Percentiles rank a stretch among this genome's conserved stretches.
These are phyloP conservation scores for Botrytis medusae DNA, from an alignment of 2,329 filamentous ascomycete species.

Conservation along the genomic window DNA sequence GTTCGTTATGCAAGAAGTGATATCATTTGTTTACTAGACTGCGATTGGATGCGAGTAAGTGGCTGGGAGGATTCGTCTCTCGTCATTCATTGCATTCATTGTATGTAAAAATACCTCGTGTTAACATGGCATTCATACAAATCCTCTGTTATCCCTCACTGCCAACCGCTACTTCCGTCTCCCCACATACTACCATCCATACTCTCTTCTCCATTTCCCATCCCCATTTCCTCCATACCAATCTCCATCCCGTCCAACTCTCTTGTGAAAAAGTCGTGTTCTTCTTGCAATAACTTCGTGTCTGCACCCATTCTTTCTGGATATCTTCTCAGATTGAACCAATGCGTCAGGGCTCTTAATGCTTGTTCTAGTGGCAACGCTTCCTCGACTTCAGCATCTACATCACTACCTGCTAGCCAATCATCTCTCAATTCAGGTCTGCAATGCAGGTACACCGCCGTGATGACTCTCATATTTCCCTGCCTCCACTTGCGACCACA, in stretches of 20 bases:
- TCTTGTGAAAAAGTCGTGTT: constrained; percentile 76
- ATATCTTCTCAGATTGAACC: constrained; percentile 85
- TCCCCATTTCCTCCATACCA: constrained; percentile 33
- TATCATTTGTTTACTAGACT: not conserved
- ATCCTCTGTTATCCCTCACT: not conserved
- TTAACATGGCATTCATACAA: not conserved
- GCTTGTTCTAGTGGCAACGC: constrained; percentile 90
- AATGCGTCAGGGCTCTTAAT: constrained; percentile 84
- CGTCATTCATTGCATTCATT: constrained; percentile 4
- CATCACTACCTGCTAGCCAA: constrained; percentile 87
- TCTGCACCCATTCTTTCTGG: constrained; percentile 69
- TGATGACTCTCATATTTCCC: constrained; percentile 98
- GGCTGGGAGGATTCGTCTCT: not conserved
- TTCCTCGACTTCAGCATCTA: constrained; percentile 92
- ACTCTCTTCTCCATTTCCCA: constrained; percentile 29
- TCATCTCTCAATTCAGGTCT: constrained; percentile 90
- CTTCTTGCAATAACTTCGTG: constrained; percentile 61
- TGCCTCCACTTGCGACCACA: constrained; percentile 98
- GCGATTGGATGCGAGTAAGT: not conserved
- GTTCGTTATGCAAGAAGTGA: not conserved
- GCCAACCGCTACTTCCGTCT: constrained; percentile 9
- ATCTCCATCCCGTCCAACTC: constrained; percentile 73
- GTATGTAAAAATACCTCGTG: not conserved
- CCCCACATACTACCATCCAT: constrained; percentile 19
- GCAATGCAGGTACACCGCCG: constrained; percentile 91